A percentile compares a stretch with the other conserved stretches of the same genome.
Conservation (phyloP, 441 rosid species). For the Mallotus japonicus region DNA sequence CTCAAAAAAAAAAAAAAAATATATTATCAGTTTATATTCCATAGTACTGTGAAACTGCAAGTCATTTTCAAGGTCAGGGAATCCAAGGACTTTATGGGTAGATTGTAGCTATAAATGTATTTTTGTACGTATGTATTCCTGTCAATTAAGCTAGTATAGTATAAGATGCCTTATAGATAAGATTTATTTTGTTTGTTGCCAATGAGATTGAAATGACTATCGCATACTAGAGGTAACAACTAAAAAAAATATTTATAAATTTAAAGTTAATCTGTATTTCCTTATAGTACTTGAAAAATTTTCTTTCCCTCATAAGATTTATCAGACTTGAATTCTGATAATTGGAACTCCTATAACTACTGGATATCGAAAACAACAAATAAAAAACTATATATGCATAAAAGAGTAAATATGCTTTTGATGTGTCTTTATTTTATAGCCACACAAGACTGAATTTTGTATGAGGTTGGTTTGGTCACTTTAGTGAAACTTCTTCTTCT, state of each 20-base stretch:
- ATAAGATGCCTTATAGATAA: neutral
- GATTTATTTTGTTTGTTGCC: neutral
- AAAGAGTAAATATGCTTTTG: constrained; percentile 7
- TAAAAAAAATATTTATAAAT: no score
- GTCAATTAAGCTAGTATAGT: neutral
- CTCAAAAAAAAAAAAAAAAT: no score
- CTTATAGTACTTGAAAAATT: no score
- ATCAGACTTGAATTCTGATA: neutral
- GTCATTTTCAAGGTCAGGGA: constrained; percentile 27
- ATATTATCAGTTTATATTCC: neutral
- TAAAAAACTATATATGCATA: neutral
- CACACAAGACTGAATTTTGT: neutral
- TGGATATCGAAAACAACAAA: no score
- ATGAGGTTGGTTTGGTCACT: neutral
- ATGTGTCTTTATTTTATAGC: neutral
- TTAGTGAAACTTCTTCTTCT: neutral
- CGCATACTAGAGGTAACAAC: no score
- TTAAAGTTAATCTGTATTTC: no score
- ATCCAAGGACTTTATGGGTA: constrained; percentile 23
- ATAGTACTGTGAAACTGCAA: neutral
- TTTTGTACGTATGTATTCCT: neutral
- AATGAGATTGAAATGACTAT: no score
- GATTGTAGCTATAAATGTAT: constrained; percentile 14
- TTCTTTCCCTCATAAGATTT: no score
- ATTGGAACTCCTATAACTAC: neutral